These are phyloP conservation scores for Phytophthora fragariae DNA, from an alignment of 352 stramenopile genomes.

Conservation along the genomic window DNA sequence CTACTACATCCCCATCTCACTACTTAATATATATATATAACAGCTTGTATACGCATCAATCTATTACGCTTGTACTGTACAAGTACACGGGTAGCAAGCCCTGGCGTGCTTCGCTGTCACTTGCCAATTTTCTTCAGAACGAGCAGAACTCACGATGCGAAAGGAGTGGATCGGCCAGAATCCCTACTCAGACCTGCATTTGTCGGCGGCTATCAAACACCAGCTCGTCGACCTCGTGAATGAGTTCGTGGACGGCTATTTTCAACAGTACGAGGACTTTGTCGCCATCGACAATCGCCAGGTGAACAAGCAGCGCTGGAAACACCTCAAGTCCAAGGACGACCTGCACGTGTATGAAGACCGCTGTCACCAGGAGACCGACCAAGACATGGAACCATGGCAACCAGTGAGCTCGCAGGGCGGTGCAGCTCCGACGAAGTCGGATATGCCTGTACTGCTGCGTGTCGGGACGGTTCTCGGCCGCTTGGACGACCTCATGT, in stretches of 20 bases:
- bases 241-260: conserved; percentile 41
- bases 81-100: no score
- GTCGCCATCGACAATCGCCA: conserved; percentile 30
- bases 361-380: conserved; percentile 2
- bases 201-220: conserved; percentile 29
- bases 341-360: conserved; percentile 56
- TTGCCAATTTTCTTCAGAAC: neutral
- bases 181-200: conserved; percentile 37
- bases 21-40: neutral
- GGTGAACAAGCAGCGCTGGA: conserved; percentile 51
- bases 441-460: conserved; percentile 27
- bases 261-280: conserved; percentile 56
- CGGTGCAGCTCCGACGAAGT: neutral
- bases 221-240: conserved; percentile 43
- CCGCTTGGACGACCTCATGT: conserved; percentile 44
- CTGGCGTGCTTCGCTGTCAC: neutral
- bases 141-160: conserved; percentile 17
- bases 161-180: conserved; percentile 34
- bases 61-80: no score
- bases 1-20: neutral
- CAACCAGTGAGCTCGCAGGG: neutral
- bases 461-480: conserved; percentile 30
- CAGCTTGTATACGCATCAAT: neutral
- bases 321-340: conserved; percentile 49
- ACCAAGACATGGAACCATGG: neutral